Conservation (phyloP, 2,329 filamentous ascomycete genomes). For the Calonectria leucothoes region DNA sequence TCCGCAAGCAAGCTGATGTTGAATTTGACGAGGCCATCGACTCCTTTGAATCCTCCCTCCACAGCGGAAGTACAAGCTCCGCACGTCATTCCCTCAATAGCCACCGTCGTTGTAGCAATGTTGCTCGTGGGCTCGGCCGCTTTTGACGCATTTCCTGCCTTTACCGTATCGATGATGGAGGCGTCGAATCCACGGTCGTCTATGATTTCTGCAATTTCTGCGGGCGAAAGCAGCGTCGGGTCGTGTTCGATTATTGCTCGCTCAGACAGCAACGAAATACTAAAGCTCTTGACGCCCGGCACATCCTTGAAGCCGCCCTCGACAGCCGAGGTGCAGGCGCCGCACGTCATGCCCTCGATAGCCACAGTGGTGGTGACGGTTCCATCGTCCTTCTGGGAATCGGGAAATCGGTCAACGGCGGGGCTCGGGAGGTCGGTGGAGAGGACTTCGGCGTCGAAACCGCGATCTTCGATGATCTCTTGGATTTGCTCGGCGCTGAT, state of each 20-base stretch:
- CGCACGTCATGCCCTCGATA: constrained; percentile 91
- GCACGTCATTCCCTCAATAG: constrained; percentile 97
- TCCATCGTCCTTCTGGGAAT: constrained; percentile 53
- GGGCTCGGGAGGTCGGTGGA: constrained; percentile 78
- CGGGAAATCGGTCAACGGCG: constrained; percentile 52
- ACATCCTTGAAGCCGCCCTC: constrained; percentile 84
- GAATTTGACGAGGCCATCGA: constrained; percentile 86
- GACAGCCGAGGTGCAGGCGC: constrained; percentile 87
- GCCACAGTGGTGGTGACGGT: constrained; percentile 79
- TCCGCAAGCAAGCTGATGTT: constrained; percentile 96
- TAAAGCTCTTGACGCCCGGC: constrained; percentile 79
- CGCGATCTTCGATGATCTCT: constrained; percentile 90
- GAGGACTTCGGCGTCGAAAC: constrained; percentile 92
- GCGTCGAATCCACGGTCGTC: constrained; percentile 85
- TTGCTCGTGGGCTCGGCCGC: constrained; percentile 51
- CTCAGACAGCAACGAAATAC: constrained; percentile 85
- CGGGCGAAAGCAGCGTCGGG: constrained; percentile 61
- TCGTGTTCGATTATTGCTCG: constrained; percentile 89
- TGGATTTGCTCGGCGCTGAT: constrained; percentile 81
- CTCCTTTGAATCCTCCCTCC: constrained; percentile 80
- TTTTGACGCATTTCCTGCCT: constrained; percentile 46
- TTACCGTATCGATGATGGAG: constrained; percentile 77
- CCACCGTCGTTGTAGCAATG: constrained; percentile 81
- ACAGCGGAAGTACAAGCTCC: constrained; percentile 95
- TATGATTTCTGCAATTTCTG: constrained; percentile 68